Percentiles rank a stretch among this genome's conserved stretches.
phyloP scores from a whole-genome alignment of 495 filamentous ascomycete species.

The Hypoxylon fuscum region DNA sequence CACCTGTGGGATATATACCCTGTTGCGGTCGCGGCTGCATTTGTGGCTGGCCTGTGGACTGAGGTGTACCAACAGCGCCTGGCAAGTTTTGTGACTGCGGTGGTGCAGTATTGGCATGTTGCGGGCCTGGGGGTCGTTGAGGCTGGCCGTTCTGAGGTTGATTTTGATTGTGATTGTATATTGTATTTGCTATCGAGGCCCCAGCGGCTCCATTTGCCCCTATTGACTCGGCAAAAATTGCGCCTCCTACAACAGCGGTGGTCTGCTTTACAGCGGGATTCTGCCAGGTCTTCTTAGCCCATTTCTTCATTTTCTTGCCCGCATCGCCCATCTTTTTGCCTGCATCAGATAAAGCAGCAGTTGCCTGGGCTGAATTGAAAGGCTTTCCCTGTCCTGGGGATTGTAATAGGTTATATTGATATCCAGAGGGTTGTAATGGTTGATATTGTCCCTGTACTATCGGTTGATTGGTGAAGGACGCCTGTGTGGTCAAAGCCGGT shows the following conservation, averaged over 20 bases:
- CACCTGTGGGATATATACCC: slow-evolving; percentile 21
- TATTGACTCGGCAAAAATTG: slow-evolving; percentile 36
- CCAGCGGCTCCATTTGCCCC: slow-evolving; percentile 32
- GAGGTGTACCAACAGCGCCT: slow-evolving; percentile 3
- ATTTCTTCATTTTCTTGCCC: slow-evolving; percentile 46
- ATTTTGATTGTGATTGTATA: slow-evolving; percentile 25
- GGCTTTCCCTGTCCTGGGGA: slow-evolving; percentile 20
- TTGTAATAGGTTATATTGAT: slow-evolving; percentile 6
- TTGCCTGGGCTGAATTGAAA: slow-evolving; percentile 35
- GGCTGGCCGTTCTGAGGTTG: slow-evolving; percentile 10
- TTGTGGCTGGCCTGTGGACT: slow-evolving; percentile 11
- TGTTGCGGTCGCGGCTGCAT: slow-evolving; percentile 28
- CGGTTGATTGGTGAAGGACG: slow-evolving; percentile 11
- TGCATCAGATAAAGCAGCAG: slow-evolving; percentile 33
- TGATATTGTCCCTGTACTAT: slow-evolving; percentile 16
- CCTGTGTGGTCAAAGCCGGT: slow-evolving; percentile 2
- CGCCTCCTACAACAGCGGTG: slow-evolving; percentile 31
- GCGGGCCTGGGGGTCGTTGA: slow-evolving; percentile 34
- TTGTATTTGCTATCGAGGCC: slow-evolving; percentile 32
- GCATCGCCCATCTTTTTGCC: slow-evolving; percentile 44
- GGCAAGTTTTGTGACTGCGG: slow-evolving; percentile 28
- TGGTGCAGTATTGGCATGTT: slow-evolving; percentile 38
- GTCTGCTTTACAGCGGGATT: slow-evolving; percentile 42
- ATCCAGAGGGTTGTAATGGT: not conserved
- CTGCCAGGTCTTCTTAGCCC: slow-evolving; percentile 40